Conservation (phyloP, 2,329 filamentous ascomycete species). For the Aspergillus novoparasiticus region DNA sequence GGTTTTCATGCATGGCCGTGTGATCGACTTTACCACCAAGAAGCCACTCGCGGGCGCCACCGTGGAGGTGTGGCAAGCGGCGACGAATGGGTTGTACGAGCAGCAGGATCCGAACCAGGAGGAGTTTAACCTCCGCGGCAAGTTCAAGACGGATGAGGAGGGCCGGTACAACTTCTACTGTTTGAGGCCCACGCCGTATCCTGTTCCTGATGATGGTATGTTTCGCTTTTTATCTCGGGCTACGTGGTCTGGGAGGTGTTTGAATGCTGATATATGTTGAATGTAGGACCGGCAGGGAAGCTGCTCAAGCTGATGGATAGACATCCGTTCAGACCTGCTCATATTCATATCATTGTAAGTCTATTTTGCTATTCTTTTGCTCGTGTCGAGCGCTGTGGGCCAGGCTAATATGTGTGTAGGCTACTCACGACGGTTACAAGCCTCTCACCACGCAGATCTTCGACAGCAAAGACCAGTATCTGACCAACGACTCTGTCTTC, state of each 20-base stretch:
- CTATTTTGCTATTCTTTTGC: conserved; percentile 3
- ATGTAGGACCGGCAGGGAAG: conserved; percentile 57
- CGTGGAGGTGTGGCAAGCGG: conserved; percentile 79
- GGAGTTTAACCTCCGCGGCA: conserved; percentile 74
- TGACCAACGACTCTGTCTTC: conserved; percentile 62
- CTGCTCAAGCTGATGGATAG: conserved; percentile 61
- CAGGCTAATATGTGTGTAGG: conserved; percentile 34
- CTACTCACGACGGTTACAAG: conserved; percentile 62
- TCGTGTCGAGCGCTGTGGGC: background rate
- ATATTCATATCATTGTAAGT: conserved; percentile 64
- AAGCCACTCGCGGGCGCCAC: conserved; percentile 66
- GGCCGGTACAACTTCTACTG: conserved; percentile 67
- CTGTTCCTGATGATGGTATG: conserved; percentile 55
- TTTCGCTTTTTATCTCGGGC: background rate
- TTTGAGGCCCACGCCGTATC: conserved; percentile 62
- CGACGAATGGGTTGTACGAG: conserved; percentile 71
- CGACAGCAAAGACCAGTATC: conserved; percentile 65
- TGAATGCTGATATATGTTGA: conserved; percentile 6
- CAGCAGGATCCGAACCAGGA: conserved; percentile 72
- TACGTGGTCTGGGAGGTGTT: background rate
- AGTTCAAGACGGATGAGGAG: conserved; percentile 67
- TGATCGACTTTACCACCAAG: conserved; percentile 61
- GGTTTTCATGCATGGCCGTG: conserved; percentile 66
- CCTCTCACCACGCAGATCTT: conserved; percentile 78
- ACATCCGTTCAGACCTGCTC: conserved; percentile 63